phyloP scores from a whole-genome alignment of 495 filamentous ascomycete species.

The Bombardia bombarda region DNA sequence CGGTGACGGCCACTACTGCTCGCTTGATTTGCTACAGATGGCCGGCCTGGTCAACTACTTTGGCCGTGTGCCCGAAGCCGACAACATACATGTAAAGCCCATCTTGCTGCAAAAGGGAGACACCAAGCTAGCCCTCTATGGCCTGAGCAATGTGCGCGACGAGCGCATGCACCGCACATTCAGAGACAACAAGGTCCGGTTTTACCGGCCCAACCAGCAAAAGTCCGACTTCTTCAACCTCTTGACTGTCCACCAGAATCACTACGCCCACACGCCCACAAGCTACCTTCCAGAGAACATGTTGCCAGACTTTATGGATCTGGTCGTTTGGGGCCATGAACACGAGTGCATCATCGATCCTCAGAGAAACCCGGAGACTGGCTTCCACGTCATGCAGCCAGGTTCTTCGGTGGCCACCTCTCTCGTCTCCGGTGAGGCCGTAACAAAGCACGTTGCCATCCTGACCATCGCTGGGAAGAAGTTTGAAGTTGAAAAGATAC shows the following conservation, averaged over 20 bases:
- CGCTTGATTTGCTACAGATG: constrained; percentile 83
- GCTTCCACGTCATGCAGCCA: constrained; percentile 94
- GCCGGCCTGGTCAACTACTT: constrained; percentile 95
- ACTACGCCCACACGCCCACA: constrained; percentile 81
- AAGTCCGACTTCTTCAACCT: constrained; percentile 94
- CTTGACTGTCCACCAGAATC: constrained; percentile 94
- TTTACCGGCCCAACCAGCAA: constrained; percentile 77
- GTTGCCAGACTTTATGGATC: constrained; percentile 82
- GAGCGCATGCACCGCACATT: constrained; percentile 92
- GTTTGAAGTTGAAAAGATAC: constrained; percentile 72
- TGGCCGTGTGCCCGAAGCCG: constrained; percentile 80
- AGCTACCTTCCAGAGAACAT: constrained; percentile 91
- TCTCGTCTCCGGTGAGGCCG: constrained; percentile 80
- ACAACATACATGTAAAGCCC: constrained; percentile 86
- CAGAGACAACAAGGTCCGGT: constrained; percentile 85
- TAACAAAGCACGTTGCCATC: constrained; percentile 83
- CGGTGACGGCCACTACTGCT: constrained; percentile 82
- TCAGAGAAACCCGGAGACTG: constrained; percentile 68
- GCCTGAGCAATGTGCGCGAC: constrained; percentile 93
- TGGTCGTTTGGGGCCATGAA: constrained; percentile 96
- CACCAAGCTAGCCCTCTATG: constrained; percentile 92
- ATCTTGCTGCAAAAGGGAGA: constrained; percentile 87
- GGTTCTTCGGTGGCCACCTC: constrained; percentile 95
- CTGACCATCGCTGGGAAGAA: constrained; percentile 74
- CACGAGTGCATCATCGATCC: constrained; percentile 94